Percentiles rank a stretch among this genome's conserved stretches.
Conservation (phyloP, 495 filamentous ascomycete genomes). For the Pyrenula massariospora region DNA sequence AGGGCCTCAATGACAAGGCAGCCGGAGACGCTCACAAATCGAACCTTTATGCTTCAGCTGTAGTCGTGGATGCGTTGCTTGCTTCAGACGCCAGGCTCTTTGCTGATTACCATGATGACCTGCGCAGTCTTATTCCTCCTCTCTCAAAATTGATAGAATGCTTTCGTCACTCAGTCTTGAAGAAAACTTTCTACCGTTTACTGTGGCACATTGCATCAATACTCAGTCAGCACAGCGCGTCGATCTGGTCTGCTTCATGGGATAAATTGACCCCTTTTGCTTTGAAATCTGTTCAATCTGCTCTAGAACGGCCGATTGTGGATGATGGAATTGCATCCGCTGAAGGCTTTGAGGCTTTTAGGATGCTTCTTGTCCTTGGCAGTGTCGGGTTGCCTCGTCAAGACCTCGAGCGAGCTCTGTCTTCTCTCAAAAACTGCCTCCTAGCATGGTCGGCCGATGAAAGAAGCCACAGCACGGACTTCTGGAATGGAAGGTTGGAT, state of each 20-base stretch:
- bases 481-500: not conserved
- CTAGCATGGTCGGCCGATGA: not conserved
- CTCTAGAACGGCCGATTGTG: not conserved
- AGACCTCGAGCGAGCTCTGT: not conserved
- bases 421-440: not conserved
- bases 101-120: not conserved
- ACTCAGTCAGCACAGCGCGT: not conserved
- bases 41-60: not conserved
- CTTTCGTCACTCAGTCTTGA: not conserved
- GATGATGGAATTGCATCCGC: not conserved
- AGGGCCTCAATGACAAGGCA: slow-evolving; percentile 26
- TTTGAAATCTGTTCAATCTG: not conserved
- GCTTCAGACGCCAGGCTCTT: not conserved
- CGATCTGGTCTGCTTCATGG: not conserved
- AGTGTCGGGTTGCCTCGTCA: not conserved
- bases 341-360: not conserved
- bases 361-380: not conserved
- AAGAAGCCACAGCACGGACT: not conserved
- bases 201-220: not conserved
- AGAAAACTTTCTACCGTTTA: not conserved
- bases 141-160: not conserved
- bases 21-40: not conserved
- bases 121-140: not conserved
- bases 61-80: not conserved
- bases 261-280: not conserved